Evolutionary conservation across 2,329 filamentous ascomycete species (phyloP).

Genomic region (Aspergillus aculeatinus): DNA sequence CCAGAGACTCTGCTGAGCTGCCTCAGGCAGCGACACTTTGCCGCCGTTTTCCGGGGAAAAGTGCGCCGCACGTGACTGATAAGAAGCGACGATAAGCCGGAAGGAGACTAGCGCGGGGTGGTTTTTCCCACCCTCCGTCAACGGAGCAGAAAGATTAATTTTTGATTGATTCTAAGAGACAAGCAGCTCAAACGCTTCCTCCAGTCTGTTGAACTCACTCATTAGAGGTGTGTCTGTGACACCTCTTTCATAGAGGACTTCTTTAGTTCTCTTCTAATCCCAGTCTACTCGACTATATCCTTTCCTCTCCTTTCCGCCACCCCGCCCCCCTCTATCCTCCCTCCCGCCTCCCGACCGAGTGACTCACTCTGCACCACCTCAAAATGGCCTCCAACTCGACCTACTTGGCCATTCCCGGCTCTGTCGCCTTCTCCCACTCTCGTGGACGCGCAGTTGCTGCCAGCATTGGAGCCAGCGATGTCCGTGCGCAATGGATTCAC

Average conservation of each 20-base stretch:
- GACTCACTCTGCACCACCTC: slow-evolving; percentile 10
- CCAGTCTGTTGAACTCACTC: slow-evolving; percentile 19
- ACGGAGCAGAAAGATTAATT: slow-evolving; percentile 21
- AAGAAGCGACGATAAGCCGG: slow-evolving; percentile 26
- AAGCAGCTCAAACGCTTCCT: slow-evolving; percentile 21
- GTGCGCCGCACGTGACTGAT: slow-evolving; percentile 22
- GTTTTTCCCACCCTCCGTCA: slow-evolving; percentile 10
- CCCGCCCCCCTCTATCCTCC: background rate
- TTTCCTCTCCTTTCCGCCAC: slow-evolving; percentile 1
- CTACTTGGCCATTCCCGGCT: slow-evolving; percentile 41
- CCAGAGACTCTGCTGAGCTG: background rate
- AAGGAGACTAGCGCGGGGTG: slow-evolving; percentile 29
- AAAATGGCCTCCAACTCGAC: slow-evolving; percentile 37
- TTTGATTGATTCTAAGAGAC: slow-evolving; percentile 14
- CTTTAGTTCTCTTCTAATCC: slow-evolving; percentile 7
- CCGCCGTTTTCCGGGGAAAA: slow-evolving; percentile 8
- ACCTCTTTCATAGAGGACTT: slow-evolving; percentile 14
- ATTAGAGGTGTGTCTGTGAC: slow-evolving; percentile 21
- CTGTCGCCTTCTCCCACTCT: slow-evolving; percentile 48
- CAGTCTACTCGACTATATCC: slow-evolving; percentile 1
- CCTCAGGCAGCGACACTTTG: slow-evolving; percentile 5
- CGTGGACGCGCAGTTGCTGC: slow-evolving; percentile 44
- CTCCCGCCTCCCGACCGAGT: slow-evolving; percentile 12
- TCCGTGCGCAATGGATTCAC: slow-evolving; percentile 56
- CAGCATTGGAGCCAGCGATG: slow-evolving; percentile 44